phyloP scores from a whole-genome alignment of 768 basidiomycete genomes.

The Gelatoporia subvermispora region DNA sequence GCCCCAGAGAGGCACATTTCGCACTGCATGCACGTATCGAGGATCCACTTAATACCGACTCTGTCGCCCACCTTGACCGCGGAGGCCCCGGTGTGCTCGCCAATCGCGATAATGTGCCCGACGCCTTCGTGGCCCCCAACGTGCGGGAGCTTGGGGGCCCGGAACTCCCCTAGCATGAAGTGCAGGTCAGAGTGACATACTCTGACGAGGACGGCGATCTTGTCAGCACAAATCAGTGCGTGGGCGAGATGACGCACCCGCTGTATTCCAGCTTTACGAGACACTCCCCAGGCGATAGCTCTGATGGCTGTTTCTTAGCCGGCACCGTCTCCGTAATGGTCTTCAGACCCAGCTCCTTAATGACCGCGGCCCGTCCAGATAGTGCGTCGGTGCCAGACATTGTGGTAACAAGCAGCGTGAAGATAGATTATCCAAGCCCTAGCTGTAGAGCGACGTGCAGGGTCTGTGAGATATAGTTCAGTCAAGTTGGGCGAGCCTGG shows the following conservation, averaged over 20 bases:
- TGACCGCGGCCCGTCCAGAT: background rate
- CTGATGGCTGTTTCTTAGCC: constrained; percentile 44
- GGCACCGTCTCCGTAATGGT: constrained; percentile 26
- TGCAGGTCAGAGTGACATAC: constrained; percentile 7
- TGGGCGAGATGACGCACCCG: constrained; percentile 61
- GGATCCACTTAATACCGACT: constrained; percentile 76
- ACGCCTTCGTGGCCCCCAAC: constrained; percentile 76
- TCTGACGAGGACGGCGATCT: constrained; percentile 40
- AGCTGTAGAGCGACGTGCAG: too few species aligned
- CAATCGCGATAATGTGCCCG: constrained; percentile 73
- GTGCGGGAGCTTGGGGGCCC: constrained; percentile 34
- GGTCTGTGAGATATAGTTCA: too few species aligned
- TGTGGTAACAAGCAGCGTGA: too few species aligned
- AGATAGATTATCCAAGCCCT: too few species aligned
- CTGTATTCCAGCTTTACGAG: constrained; percentile 68
- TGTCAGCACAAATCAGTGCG: constrained; percentile 31
- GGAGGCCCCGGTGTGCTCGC: constrained; percentile 44
- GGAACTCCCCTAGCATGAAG: constrained; percentile 3
- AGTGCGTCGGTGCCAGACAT: too few species aligned
- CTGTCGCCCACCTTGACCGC: constrained; percentile 68
- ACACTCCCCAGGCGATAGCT: constrained; percentile 60
- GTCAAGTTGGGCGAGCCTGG: too few species aligned
- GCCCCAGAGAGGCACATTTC: constrained; percentile 60
- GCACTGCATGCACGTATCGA: constrained; percentile 63
- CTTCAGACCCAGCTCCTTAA: background rate